Conservation (phyloP, 2,329 filamentous ascomycete genomes). For the Fusarium marasasianum region DNA sequence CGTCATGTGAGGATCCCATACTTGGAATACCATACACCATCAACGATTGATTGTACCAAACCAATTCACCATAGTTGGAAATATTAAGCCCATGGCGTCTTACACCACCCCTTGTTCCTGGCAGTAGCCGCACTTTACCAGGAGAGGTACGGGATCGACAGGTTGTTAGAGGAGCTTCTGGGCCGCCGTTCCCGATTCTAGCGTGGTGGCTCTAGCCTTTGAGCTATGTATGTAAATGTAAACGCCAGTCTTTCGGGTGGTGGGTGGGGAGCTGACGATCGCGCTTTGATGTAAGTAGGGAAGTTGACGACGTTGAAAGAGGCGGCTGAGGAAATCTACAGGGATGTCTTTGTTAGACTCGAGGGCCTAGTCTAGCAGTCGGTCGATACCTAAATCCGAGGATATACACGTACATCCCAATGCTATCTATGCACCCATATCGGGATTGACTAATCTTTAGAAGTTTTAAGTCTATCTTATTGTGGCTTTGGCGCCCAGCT, state of each 20-base stretch:
- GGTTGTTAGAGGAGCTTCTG: neutral
- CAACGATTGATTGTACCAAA: neutral
- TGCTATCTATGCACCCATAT: neutral
- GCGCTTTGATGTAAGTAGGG: neutral
- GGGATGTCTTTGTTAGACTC: neutral
- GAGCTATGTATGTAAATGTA: neutral
- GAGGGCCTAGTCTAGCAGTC: too few species aligned
- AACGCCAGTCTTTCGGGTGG: conserved; percentile 9
- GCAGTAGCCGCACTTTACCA: neutral
- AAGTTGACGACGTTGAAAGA: neutral
- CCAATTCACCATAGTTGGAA: neutral
- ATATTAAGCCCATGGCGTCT: neutral
- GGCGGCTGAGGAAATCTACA: neutral
- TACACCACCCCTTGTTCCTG: conserved; percentile 9
- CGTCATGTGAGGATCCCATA: neutral
- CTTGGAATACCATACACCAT: neutral
- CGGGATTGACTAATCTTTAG: neutral
- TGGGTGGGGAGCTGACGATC: neutral
- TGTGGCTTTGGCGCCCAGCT: neutral
- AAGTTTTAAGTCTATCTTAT: neutral
- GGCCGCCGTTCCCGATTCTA: conserved; percentile 11
- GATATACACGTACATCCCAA: neutral
- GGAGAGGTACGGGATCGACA: neutral
- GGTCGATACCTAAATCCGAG: neutral
- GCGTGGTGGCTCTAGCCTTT: conserved; percentile 5